These are phyloP conservation scores for Nothophaeocryptopus gaeumannii DNA, from an alignment of 2,329 filamentous ascomycete genomes.

Conservation along the genomic window DNA sequence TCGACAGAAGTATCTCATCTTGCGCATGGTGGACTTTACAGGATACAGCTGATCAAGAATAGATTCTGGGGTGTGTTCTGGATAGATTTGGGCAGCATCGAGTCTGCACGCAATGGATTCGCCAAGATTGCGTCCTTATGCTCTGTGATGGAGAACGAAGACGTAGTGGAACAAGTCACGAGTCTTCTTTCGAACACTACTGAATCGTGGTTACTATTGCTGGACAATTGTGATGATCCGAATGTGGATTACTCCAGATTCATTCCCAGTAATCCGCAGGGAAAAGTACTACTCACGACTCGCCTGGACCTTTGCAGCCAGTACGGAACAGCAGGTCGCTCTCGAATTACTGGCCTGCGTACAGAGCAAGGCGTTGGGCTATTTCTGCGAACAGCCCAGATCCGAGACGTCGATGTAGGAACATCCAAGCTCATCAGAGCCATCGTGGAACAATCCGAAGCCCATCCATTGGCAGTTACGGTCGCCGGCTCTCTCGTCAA, in stretches of 20 bases:
- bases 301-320: background rate
- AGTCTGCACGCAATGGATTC: background rate
- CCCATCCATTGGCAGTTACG: background rate
- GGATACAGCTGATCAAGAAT: too few relatives aligned
- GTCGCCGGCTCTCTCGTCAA: conserved; percentile 1
- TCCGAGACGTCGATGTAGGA: background rate
- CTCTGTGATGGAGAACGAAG: background rate
- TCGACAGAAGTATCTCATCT: too few relatives aligned
- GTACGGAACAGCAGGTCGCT: background rate
- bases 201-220: background rate
- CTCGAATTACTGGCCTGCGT: background rate
- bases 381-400: background rate
- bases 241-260: background rate
- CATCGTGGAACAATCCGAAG: background rate
- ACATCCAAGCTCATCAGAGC: background rate
- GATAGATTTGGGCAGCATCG: background rate
- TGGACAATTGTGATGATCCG: conserved; percentile 5
- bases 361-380: background rate
- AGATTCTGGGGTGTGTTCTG: conserved; percentile 7
- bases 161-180: background rate
- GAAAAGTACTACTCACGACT: background rate
- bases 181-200: background rate
- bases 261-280: background rate
- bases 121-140: background rate
- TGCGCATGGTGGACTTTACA: too few relatives aligned